These are phyloP conservation scores for Cytospora leucostoma DNA, from an alignment of 2,329 filamentous ascomycete genomes.

Conservation along the genomic window DNA sequence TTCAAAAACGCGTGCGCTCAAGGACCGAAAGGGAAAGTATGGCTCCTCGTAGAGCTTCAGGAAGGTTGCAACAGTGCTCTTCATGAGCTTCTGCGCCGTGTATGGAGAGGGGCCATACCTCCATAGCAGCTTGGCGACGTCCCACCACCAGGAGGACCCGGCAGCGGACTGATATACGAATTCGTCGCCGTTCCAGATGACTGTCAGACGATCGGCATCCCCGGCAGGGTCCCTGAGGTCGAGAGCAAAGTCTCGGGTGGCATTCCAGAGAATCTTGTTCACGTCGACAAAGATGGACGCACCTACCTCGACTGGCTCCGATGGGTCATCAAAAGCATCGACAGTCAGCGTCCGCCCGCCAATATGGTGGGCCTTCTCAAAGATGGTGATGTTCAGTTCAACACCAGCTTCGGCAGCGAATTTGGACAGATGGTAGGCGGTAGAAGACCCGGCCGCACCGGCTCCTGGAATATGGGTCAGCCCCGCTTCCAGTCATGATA, in stretches of 20 bases:
- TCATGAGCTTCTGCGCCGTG: conserved; percentile 71
- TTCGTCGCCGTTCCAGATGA: conserved; percentile 78
- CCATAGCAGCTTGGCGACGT: conserved; percentile 77
- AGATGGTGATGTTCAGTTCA: conserved; percentile 78
- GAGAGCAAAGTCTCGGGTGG: conserved; percentile 72
- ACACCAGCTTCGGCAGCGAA: conserved; percentile 65
- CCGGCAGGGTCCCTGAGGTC: conserved; percentile 48
- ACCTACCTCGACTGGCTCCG: conserved; percentile 77
- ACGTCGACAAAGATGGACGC: conserved; percentile 88
- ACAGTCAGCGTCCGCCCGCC: conserved; percentile 89
- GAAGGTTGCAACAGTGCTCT: conserved; percentile 70
- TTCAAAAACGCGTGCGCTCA: conserved; percentile 68
- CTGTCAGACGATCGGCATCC: conserved; percentile 60
- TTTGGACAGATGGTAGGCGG: conserved; percentile 78
- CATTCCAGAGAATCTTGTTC: conserved; percentile 80
- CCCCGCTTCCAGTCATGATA: neutral
- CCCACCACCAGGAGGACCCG: conserved; percentile 72
- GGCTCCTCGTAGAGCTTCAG: conserved; percentile 78
- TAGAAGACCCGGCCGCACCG: conserved; percentile 82
- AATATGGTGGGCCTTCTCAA: conserved; percentile 75
- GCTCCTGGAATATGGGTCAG: conserved; percentile 60
- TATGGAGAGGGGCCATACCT: conserved; percentile 81
- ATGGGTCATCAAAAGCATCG: conserved; percentile 68
- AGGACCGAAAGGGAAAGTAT: conserved; percentile 78
- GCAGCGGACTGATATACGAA: conserved; percentile 70